Percentiles rank a stretch among this genome's conserved stretches.
Evolutionary conservation across 23 red algal genomes (phyloP).

Genomic region (Agarophyton chilense): DNA sequence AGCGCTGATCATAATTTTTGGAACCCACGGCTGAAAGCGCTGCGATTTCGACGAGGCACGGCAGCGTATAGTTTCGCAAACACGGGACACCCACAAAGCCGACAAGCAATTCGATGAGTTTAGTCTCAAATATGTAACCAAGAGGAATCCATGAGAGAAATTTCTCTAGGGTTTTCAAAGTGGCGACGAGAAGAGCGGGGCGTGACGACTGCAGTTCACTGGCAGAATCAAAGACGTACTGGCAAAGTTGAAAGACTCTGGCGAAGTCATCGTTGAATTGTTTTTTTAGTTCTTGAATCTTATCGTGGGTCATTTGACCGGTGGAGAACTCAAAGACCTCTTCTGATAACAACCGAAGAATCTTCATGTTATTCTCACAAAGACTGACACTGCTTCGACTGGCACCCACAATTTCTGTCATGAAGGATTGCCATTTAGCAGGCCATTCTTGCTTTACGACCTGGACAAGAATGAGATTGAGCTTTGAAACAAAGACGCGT

Average conservation of each 20-base stretch:
- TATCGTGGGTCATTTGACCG: conserved; percentile 96
- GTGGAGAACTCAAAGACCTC: conserved; percentile 98
- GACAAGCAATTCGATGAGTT: conserved; percentile 88
- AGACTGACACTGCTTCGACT: conserved; percentile 74
- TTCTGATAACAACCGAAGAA: conserved; percentile 90
- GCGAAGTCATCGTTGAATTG: conserved; percentile 97
- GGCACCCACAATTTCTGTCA: conserved; percentile 88
- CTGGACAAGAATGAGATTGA: conserved; percentile 95
- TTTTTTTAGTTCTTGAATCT: conserved; percentile 86
- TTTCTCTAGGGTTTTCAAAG: conserved; percentile 91
- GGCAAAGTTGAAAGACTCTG: conserved; percentile 94
- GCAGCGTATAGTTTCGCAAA: conserved; percentile 80
- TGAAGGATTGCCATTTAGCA: conserved; percentile 84
- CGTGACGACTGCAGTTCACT: conserved; percentile 62
- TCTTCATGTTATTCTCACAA: conserved; percentile 99
- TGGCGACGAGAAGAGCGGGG: conserved; percentile 79
- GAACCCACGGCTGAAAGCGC: not conserved
- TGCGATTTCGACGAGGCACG: conserved; percentile 93
- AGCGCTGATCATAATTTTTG: conserved; percentile 73
- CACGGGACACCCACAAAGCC: conserved; percentile 59
- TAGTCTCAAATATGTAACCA: conserved; percentile 96
- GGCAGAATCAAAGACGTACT: conserved; percentile 86
- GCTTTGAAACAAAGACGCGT: conserved; percentile 89
- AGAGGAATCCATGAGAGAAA: conserved; percentile 99
- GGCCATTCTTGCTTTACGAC: conserved; percentile 99